Base-by-base conservation (phyloP, 352 stramenopile species). In the Phytophthora europaea region DNA sequence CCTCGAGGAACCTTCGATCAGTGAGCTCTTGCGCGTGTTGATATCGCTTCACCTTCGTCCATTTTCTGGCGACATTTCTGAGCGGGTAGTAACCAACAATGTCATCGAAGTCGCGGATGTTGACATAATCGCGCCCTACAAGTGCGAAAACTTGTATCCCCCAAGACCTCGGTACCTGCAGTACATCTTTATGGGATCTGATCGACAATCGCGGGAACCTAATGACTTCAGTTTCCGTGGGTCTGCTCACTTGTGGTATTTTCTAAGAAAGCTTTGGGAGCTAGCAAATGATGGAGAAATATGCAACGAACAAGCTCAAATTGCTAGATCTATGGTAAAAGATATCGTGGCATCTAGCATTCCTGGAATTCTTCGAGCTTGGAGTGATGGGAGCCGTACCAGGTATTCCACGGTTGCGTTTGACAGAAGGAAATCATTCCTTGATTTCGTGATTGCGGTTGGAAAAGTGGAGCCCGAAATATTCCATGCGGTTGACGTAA, bases 161-260 rank as follows among this genome's bases (percentile, higher is more conserved):
- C 8, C 53, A 31, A 65, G 67, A 33, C 23, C 45, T 22, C 61
- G 18, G 4, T 56, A 48, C 57, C 52, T 73, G 34, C 69, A 72
- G 38, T 64, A 72, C n/a, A 58, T 65, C 38, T 76, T 68, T 47
- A 62, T 13, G 16, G 56, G 23, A 15, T 50, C 61, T 5, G 73
- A 76, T 38, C 48, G 76, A 61, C 67, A 58, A 15, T 57, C 47
- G 1, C 65, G 52, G 0, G 70, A 83, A 22, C 12, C 43, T 18
- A 64, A 73, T 33, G 76, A 83, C 28, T 22, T 31, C 15, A 83
- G 65, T 26, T 79, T 83, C 20, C n/a, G 28, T 33, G 74, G 74
- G 2, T 81, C 65, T 23, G 61, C 61, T 7, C 74, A 77, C 22
- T 45, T 77, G 33, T 79, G 74, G 76, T 34, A 31, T 33, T 83